Conservation (phyloP, 306 rosid genomes). For the Ormosia emarginata region DNA sequence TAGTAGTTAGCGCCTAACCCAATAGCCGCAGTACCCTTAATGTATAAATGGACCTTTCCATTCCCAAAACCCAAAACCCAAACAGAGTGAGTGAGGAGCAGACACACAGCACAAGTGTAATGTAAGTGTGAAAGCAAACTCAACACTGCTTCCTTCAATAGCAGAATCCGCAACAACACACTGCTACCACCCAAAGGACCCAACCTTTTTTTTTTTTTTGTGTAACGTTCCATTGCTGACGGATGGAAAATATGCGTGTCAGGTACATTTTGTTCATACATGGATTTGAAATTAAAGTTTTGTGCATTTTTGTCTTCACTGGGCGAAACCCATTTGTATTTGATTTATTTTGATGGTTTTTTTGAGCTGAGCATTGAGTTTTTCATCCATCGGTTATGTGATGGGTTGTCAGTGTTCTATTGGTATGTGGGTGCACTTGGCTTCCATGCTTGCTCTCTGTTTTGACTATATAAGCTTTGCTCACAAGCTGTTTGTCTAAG, state of each 20-base stretch:
- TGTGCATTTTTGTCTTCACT: not conserved
- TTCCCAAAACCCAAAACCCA: slow-evolving; percentile 11
- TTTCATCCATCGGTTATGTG: not conserved
- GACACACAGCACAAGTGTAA: not conserved
- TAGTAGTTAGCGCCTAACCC: not conserved
- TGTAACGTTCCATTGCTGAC: not conserved
- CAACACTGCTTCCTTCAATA: not conserved
- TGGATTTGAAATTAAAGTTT: not conserved
- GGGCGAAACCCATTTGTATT: not conserved
- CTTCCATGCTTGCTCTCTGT: slow-evolving; percentile 13
- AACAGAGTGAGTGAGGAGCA: not conserved
- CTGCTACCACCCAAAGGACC: not conserved
- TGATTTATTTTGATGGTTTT: not conserved
- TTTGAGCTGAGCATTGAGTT: slow-evolving; percentile 16
- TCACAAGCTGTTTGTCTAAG: not conserved
- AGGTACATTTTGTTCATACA: slow-evolving; percentile 12
- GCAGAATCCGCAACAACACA: not conserved
- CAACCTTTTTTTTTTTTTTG: not conserved
- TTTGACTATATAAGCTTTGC: not conserved
- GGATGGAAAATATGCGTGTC: not conserved
- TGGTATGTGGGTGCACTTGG: slow-evolving; percentile 35
- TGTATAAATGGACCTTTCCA: not conserved
- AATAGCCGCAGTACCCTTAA: not conserved
- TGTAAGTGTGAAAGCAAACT: not conserved
- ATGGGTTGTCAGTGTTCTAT: slow-evolving; percentile 23